A percentile compares a stretch with the other conserved stretches of the same genome.
Conservation (phyloP, 2,329 filamentous ascomycete species). For the Simplicillium aogashimaense region DNA sequence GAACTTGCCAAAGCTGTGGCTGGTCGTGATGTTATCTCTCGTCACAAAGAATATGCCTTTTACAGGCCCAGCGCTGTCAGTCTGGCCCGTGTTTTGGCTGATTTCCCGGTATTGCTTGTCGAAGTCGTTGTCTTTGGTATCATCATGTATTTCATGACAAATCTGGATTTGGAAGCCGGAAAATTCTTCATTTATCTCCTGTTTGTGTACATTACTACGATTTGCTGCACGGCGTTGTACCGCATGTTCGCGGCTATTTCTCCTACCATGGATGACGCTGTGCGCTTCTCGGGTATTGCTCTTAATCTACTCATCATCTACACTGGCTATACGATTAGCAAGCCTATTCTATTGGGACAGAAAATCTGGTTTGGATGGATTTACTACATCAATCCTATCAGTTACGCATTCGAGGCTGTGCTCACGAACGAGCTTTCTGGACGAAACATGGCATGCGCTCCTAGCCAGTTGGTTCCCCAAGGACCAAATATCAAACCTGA, state of each 20-base stretch:
- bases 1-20: constrained; percentile 71
- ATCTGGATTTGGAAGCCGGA: constrained; percentile 52
- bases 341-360: constrained; percentile 37
- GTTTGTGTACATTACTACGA: constrained; percentile 46
- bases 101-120: constrained; percentile 49
- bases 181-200: constrained; percentile 59
- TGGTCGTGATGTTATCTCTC: constrained; percentile 50
- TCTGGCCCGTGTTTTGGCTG: constrained; percentile 41
- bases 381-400: constrained; percentile 52
- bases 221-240: constrained; percentile 47
- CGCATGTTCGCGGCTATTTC: constrained; percentile 48
- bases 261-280: constrained; percentile 51
- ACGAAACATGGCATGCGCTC: constrained; percentile 37
- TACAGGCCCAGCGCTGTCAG: constrained; percentile 45
- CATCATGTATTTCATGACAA: constrained; percentile 67
- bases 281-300: constrained; percentile 43
- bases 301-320: constrained; percentile 56
- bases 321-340: constrained; percentile 52
- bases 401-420: constrained; percentile 55
- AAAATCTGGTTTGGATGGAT: constrained; percentile 67
- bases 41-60: constrained; percentile 38
- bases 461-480: constrained; percentile 33
- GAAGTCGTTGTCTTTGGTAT: constrained; percentile 60
- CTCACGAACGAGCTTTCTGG: constrained; percentile 44
- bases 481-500: constrained; percentile 27